phyloP scores from a whole-genome alignment of 1,139 yeast species.

The Hemisphaericaspora xylofermentans region DNA sequence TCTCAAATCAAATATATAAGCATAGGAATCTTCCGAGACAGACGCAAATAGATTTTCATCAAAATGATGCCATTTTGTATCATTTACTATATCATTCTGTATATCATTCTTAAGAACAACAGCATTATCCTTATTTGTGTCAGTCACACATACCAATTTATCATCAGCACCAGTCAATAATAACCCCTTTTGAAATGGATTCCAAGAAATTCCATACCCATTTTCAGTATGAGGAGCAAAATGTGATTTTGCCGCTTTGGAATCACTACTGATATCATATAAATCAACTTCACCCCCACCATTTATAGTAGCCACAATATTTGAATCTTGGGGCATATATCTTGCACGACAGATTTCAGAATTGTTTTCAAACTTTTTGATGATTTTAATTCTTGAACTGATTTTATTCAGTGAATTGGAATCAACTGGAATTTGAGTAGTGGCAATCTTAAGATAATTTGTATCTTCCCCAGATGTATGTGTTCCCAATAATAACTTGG shows the following conservation, averaged over 20 bases:
- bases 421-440: constrained; percentile 61
- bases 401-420: constrained; percentile 24
- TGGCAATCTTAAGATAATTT: constrained; percentile 75
- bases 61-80: constrained; percentile 66
- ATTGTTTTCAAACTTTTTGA: constrained; percentile 51
- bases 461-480: constrained; percentile 81
- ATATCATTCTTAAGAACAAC: constrained; percentile 9
- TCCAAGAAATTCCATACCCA: constrained; percentile 77
- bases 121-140: constrained; percentile 13
- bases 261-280: constrained; percentile 47
- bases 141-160: constrained; percentile 47
- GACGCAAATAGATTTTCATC: constrained; percentile 57
- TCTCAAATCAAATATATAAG: constrained; percentile 46
- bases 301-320: constrained; percentile 71
- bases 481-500: constrained; percentile 70
- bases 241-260: constrained; percentile 22
- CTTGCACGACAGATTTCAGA: constrained; percentile 82
- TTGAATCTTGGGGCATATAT: constrained; percentile 71
- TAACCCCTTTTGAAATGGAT: constrained; percentile 43
- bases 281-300: constrained; percentile 72
- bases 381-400: constrained; percentile 56
- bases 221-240: constrained; percentile 60
- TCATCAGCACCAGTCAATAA: constrained; percentile 68
- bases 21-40: constrained; percentile 64
- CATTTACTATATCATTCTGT: constrained; percentile 66